Conservation (phyloP, 805 yeast species). For the Torulaspora gathmanii region DNA sequence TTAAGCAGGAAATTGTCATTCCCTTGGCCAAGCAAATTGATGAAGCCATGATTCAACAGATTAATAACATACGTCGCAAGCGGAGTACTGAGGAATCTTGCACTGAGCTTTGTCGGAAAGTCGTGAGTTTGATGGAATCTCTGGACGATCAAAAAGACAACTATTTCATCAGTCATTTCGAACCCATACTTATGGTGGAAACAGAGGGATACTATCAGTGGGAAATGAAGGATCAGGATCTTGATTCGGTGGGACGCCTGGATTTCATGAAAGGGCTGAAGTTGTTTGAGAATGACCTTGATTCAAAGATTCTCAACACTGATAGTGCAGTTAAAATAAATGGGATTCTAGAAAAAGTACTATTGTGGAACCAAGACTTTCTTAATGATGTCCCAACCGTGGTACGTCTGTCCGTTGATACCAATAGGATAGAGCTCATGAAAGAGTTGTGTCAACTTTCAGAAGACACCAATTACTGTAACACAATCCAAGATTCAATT, state of each 20-base stretch:
- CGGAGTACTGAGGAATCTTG: conserved; percentile 50
- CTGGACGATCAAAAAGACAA: conserved; percentile 53
- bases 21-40: conserved; percentile 50
- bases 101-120: conserved; percentile 44
- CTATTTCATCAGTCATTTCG: conserved; percentile 60
- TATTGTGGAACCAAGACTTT: conserved; percentile 22
- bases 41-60: conserved; percentile 35
- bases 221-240: conserved; percentile 42
- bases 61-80: conserved; percentile 42
- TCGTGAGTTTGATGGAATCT: conserved; percentile 67
- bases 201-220: conserved; percentile 53
- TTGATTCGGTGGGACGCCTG: conserved; percentile 54
- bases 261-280: conserved; percentile 49
- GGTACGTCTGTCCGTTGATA: conserved; percentile 12
- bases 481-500: conserved; percentile 14
- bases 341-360: conserved; percentile 19
- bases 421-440: conserved; percentile 12
- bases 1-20: conserved; percentile 56
- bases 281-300: conserved; percentile 51
- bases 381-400: conserved; percentile 10
- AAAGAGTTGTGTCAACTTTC: conserved; percentile 20
- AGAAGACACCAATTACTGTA: conserved; percentile 12
- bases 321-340: conserved; percentile 26
- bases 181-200: conserved; percentile 53
- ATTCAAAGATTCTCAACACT: conserved; percentile 18